A percentile compares a stretch with the other conserved stretches of the same genome.
phyloP scores from a whole-genome alignment of 2,329 filamentous ascomycete genomes.

The Monosporascus sp. region DNA sequence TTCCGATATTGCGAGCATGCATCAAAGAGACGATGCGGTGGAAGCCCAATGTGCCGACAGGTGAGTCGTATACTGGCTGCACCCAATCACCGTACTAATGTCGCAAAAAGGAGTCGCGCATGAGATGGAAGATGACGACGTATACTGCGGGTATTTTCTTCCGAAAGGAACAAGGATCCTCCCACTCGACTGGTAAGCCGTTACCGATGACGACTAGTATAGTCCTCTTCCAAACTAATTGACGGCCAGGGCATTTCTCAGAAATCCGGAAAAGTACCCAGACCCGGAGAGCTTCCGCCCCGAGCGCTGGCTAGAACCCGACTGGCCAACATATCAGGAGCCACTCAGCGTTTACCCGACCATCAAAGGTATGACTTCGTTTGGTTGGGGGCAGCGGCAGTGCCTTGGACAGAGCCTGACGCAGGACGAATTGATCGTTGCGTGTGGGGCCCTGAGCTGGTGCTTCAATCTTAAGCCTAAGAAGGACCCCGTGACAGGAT shows the following conservation, averaged over 20 bases:
- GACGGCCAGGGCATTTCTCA: slow-evolving; percentile 42
- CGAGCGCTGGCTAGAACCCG: slow-evolving; percentile 45
- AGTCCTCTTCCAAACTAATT: slow-evolving; percentile 2
- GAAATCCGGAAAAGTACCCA: slow-evolving; percentile 45
- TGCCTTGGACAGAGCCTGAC: slow-evolving; percentile 31
- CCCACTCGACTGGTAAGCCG: slow-evolving; percentile 33
- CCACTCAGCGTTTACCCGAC: slow-evolving; percentile 46
- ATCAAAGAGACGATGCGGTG: slow-evolving; percentile 41
- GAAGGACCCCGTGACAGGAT: slow-evolving; percentile 34
- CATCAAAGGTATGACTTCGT: slow-evolving; percentile 47
- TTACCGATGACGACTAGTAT: neutral
- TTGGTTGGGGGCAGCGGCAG: slow-evolving; percentile 48
- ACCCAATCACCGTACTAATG: neutral
- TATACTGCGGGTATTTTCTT: slow-evolving; percentile 43
- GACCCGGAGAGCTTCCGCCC: slow-evolving; percentile 47
- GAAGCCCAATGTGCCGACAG: slow-evolving; percentile 41
- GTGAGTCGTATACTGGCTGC: slow-evolving; percentile 10
- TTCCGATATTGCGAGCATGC: slow-evolving; percentile 39
- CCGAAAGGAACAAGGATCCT: slow-evolving; percentile 41
- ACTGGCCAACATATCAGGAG: slow-evolving; percentile 47
- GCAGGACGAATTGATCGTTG: slow-evolving; percentile 43
- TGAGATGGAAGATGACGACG: slow-evolving; percentile 45
- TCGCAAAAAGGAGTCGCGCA: slow-evolving; percentile 38
- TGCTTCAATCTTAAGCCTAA: slow-evolving; percentile 38
- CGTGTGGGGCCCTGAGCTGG: slow-evolving; percentile 44